Evolutionary conservation across 2,329 filamentous ascomycete species (phyloP).

Genomic region (Zymoseptoria tritici): DNA sequence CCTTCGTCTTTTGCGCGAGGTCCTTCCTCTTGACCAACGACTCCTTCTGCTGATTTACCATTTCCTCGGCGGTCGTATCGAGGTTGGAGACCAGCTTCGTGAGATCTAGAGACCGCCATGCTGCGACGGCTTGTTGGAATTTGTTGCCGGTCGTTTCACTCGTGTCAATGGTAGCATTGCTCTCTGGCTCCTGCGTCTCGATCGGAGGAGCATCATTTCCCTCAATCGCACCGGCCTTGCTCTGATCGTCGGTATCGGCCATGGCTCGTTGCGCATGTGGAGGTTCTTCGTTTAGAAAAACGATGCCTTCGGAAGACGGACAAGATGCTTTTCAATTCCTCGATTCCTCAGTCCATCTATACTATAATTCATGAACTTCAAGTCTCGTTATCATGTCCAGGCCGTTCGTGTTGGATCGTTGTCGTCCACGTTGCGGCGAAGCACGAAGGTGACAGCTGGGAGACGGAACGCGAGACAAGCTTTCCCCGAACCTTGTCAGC

Average conservation of each 20-base stretch:
- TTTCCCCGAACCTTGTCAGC: not conserved
- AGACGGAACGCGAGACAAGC: not conserved
- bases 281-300: not conserved
- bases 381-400: not conserved
- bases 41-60: slow-evolving; percentile 87
- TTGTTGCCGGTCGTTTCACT: slow-evolving; percentile 59
- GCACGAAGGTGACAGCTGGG: slow-evolving; percentile 1
- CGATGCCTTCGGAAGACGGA: not conserved
- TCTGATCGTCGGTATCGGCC: not conserved
- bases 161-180: slow-evolving; percentile 34
- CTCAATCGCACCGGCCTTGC: slow-evolving; percentile 2
- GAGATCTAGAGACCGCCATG: slow-evolving; percentile 91
- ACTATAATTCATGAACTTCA: not conserved
- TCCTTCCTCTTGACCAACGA: slow-evolving; percentile 96
- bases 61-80: slow-evolving; percentile 89
- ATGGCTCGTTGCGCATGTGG: not conserved
- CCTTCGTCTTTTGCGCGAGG: slow-evolving; percentile 96
- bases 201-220: not conserved
- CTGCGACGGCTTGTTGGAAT: slow-evolving; percentile 91
- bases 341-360: not conserved
- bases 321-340: not conserved
- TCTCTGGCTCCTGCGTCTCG: slow-evolving; percentile 2
- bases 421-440: slow-evolving; percentile 1
- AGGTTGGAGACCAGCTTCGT: slow-evolving; percentile 75
- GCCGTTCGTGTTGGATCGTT: not conserved